Conservation (phyloP, 2,329 filamentous ascomycete species). For the Eutypa lata region DNA sequence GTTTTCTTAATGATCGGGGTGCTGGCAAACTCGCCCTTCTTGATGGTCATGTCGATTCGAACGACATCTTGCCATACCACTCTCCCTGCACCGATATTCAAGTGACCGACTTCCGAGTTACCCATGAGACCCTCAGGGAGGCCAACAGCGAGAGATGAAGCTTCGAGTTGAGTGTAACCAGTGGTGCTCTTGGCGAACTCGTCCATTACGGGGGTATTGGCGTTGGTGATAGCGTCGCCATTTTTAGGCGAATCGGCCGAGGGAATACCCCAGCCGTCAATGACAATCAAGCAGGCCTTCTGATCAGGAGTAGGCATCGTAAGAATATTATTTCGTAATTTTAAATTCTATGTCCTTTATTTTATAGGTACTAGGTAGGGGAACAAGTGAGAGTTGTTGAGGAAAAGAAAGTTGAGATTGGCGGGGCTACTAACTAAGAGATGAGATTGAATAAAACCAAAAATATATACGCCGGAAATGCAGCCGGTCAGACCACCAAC, state of each 20-base stretch:
- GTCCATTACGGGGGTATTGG: constrained; percentile 94
- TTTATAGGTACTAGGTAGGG: neutral
- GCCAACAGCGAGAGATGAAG: constrained; percentile 92
- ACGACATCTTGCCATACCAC: constrained; percentile 99
- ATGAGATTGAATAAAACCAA: constrained; percentile 21
- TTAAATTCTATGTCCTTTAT: neutral
- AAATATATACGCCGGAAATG: neutral
- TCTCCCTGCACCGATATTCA: constrained; percentile 96
- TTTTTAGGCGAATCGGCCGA: constrained; percentile 75
- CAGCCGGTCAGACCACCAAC: neutral
- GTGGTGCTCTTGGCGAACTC: constrained; percentile 77
- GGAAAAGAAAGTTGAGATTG: constrained; percentile 30
- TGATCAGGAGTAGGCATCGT: neutral
- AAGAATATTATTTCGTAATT: constrained; percentile 6
- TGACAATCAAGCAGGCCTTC: constrained; percentile 68
- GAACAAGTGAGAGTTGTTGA: neutral
- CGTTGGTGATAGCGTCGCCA: constrained; percentile 93
- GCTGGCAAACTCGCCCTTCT: constrained; percentile 75
- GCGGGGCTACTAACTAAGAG: constrained; percentile 29
- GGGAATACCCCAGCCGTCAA: constrained; percentile 96
- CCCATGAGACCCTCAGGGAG: constrained; percentile 97
- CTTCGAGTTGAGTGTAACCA: constrained; percentile 89
- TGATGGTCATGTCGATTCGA: constrained; percentile 89
- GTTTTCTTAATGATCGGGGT: constrained; percentile 73
- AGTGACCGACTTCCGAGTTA: constrained; percentile 95